Conservation (phyloP, 805 yeast genomes). For the Kluyveromyces starmeri region DNA sequence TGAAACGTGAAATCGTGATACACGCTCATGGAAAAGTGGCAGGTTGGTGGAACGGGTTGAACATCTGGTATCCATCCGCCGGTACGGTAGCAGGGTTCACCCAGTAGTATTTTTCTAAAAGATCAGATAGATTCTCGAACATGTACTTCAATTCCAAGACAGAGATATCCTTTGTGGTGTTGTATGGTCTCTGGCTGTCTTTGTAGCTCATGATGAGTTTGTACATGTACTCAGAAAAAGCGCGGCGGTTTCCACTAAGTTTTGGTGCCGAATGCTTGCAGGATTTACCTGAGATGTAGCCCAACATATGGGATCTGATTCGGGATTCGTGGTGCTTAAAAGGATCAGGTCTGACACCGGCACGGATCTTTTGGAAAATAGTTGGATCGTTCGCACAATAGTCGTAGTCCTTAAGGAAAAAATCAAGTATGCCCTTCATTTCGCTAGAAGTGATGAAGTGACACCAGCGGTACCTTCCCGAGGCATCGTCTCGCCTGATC, state of each 20-base stretch:
- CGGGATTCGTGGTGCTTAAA: slow-evolving; percentile 1
- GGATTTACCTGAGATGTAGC: slow-evolving; percentile 2
- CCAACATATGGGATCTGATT: slow-evolving; percentile 2
- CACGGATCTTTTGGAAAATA: not conserved
- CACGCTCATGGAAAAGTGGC: too few species aligned
- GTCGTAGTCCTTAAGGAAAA: not conserved
- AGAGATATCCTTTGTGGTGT: slow-evolving; percentile 1
- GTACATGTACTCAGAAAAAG: slow-evolving; percentile 1
- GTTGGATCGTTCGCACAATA: slow-evolving; percentile 1
- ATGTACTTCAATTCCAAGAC: slow-evolving; percentile 2
- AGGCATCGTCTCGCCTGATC: not conserved
- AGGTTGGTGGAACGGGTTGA: too few species aligned
- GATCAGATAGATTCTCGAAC: slow-evolving; percentile 1
- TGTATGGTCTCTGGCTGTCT: slow-evolving; percentile 1
- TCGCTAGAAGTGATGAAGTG: slow-evolving; percentile 1
- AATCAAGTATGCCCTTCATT: slow-evolving; percentile 1
- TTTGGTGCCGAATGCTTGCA: not conserved
- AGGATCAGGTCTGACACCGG: not conserved
- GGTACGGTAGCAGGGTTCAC: slow-evolving; percentile 1
- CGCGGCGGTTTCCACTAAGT: not conserved
- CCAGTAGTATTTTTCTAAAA: slow-evolving; percentile 2
- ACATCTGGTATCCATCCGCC: not conserved
- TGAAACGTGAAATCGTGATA: too few species aligned
- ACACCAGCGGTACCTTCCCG: not conserved
- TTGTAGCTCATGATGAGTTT: not conserved